Base-by-base conservation (phyloP, 78 protist genomes). In the Chrysochromulina parva region DNA sequence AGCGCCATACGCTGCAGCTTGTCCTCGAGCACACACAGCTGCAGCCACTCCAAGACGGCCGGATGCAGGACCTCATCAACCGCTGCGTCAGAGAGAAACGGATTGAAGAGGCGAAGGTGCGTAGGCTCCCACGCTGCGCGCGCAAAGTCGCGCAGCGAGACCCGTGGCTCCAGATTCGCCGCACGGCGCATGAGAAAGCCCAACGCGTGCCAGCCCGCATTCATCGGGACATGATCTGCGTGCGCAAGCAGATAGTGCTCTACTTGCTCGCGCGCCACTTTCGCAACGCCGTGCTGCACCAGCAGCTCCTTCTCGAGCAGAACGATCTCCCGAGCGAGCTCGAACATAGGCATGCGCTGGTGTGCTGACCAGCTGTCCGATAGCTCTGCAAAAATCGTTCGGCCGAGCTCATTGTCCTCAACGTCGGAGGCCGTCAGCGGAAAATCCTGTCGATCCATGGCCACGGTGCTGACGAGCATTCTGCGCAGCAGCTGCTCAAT, bases 21-120 rank as follows among this genome's bases (percentile, higher is more conserved):
- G 86, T 78, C 86, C n/a, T 78, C 86, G 22, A 54, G 28, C 65
- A 55, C 59, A 53, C 88, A 82, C 55, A 47, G 19, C 53, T 58
- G 24, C 17, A 58, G 50, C 88, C 69, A 82, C 19, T 19, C 1
- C 14, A 82, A 71, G 22, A 38, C 28, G 11, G 88, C 73, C 17
- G 78, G 11, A 14, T 14, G 78, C 78, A 69, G 78, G 16, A 10
- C 48, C 22, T 2, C 67, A 28, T 66, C 19, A 10, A 69, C 13
- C 5, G 48, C 2, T 14, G 28, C 24, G 66, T 26, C 65, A 24
- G 48, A 28, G 50, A 82, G 88, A n/a, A 82, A 57, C 11, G 67
- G 88, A 20, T 82, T 82, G 88, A 82, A 58, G 67, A 26, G 48
- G 66, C 60, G 52, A 50, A 82, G 26, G 50, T 24, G 73, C 19